Percentiles rank a stretch among this genome's conserved stretches.
These are phyloP conservation scores for Wickerhamomyces ciferrii DNA, from an alignment of 805 yeast species.

Conservation along the genomic window DNA sequence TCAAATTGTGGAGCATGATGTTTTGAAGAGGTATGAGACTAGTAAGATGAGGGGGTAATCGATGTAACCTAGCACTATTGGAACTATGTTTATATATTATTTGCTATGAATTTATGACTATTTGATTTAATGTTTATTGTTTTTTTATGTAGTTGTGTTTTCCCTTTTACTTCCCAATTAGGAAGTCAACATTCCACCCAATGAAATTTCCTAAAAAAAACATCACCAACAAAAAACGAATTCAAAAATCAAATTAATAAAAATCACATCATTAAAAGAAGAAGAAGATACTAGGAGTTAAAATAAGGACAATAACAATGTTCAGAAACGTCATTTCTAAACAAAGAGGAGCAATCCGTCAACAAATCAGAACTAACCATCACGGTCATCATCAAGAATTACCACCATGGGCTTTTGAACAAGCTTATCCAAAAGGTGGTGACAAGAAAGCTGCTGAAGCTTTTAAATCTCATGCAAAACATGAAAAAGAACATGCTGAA, in stretches of 20 bases:
- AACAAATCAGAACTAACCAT: constrained; percentile 13
- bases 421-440: constrained; percentile 39
- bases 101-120: not conserved
- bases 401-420: constrained; percentile 37
- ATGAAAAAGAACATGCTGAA: constrained; percentile 74
- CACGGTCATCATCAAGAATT: constrained; percentile 18
- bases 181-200: constrained; percentile 17
- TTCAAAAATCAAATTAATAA: constrained; percentile 1
- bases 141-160: not conserved
- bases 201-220: constrained; percentile 7
- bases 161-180: constrained; percentile 8
- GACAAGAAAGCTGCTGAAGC: constrained; percentile 52
- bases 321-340: constrained; percentile 37
- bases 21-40: constrained; percentile 23
- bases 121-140: not conserved
- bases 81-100: too few relatives aligned
- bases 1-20: constrained; percentile 53
- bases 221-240: constrained; percentile 7
- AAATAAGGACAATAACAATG: constrained; percentile 30
- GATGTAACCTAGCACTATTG: too few relatives aligned
- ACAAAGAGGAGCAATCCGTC: constrained; percentile 6
- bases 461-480: constrained; percentile 54
- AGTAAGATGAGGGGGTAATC: too few relatives aligned
- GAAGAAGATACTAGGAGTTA: too few relatives aligned
- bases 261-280: too few relatives aligned